Evolutionary conservation across 2,329 filamentous ascomycete species (phyloP).

Genomic region (Stenocarpella maydis): DNA sequence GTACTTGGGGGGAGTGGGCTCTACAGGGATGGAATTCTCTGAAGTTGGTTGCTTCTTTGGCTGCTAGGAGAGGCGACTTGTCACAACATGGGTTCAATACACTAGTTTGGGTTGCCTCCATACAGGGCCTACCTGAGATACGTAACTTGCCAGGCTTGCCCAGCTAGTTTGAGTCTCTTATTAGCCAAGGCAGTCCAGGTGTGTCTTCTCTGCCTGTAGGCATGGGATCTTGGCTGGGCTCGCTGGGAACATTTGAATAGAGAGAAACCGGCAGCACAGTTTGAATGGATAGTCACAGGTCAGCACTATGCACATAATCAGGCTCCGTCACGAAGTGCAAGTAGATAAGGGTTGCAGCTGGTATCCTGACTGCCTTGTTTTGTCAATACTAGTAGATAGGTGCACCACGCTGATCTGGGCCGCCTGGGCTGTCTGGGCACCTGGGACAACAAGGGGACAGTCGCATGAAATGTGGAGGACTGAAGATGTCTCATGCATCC

Average conservation of each 20-base stretch:
- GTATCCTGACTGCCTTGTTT: conserved; percentile 3
- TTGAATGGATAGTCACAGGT: not conserved
- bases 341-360: too few species aligned
- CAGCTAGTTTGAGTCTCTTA: not conserved
- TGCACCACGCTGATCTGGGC: not conserved
- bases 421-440: too few species aligned
- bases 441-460: conserved; percentile 14
- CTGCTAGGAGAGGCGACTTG: not conserved
- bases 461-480: conserved; percentile 17
- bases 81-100: not conserved
- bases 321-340: not conserved
- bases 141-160: too few species aligned
- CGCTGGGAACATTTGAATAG: too few species aligned
- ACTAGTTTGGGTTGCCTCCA: not conserved
- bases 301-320: not conserved
- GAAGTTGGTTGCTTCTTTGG: not conserved
- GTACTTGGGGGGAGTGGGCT: too few species aligned
- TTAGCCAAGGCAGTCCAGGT: not conserved
- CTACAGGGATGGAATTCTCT: not conserved
- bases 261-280: not conserved
- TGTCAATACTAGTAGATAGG: not conserved
- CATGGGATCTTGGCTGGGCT: not conserved
- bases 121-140: not conserved
- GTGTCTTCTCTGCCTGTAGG: not conserved
- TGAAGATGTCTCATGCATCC: conserved; percentile 25